Conservation (phyloP, 2,329 filamentous ascomycete genomes). For the Ascochyta viciae-villosae region DNA sequence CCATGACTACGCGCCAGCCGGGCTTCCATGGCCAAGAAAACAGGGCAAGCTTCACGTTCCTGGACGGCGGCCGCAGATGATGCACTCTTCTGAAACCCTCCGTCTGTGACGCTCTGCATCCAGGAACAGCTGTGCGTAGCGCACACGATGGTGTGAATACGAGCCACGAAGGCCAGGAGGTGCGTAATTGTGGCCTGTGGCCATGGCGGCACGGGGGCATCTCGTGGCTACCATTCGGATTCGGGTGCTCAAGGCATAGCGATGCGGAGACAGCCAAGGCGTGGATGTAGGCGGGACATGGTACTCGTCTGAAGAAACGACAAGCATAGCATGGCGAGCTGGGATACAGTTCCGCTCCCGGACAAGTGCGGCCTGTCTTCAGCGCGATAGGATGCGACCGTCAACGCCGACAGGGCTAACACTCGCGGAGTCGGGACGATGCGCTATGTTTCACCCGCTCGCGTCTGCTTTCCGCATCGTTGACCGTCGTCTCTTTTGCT, state of each 20-base stretch:
- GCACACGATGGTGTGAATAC: slow-evolving; percentile 7
- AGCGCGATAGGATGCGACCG: slow-evolving; percentile 19
- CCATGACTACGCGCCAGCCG: slow-evolving; percentile 29
- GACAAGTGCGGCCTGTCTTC: slow-evolving; percentile 25
- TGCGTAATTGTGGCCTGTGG: neutral
- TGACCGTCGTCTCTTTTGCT: slow-evolving; percentile 4
- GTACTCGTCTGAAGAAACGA: slow-evolving; percentile 12
- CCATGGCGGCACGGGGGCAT: slow-evolving; percentile 8
- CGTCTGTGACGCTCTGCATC: slow-evolving; percentile 18
- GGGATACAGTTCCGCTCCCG: slow-evolving; percentile 25
- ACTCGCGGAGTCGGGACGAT: slow-evolving; percentile 43
- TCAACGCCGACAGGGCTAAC: slow-evolving; percentile 24
- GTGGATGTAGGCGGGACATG: slow-evolving; percentile 22
- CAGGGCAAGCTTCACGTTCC: slow-evolving; percentile 39
- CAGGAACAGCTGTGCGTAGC: slow-evolving; percentile 25
- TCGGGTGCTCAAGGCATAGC: slow-evolving; percentile 11
- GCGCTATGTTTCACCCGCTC: slow-evolving; percentile 46
- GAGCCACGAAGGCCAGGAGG: neutral
- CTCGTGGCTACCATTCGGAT: slow-evolving; percentile 23
- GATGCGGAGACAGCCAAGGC: slow-evolving; percentile 32
- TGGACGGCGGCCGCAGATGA: slow-evolving; percentile 37
- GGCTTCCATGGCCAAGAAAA: slow-evolving; percentile 22
- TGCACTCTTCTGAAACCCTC: slow-evolving; percentile 30
- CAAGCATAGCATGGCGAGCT: slow-evolving; percentile 32
- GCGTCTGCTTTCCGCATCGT: slow-evolving; percentile 24